Conservation (phyloP, 1,284 basidiomycete species). For the Cutaneotrichosporon cavernicola region DNA sequence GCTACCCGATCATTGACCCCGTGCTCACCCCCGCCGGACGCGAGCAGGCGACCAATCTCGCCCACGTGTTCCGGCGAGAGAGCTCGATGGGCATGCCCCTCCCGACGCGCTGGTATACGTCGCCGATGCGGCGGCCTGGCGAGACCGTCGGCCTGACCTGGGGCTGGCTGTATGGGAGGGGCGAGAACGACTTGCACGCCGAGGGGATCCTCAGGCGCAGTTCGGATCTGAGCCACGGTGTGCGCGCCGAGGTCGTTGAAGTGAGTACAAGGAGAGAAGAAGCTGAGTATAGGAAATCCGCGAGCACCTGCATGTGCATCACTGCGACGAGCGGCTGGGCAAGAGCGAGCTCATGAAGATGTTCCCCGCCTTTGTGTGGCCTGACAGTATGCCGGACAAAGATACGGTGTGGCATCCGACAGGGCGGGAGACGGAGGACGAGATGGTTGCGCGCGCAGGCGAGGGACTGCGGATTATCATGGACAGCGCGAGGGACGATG, state of each 20-base stretch:
- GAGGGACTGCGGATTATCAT: conserved; percentile 31
- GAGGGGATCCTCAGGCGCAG: conserved; percentile 3
- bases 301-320: conserved; percentile 41
- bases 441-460: conserved; percentile 32
- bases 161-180: conserved; percentile 30
- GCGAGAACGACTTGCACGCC: conserved; percentile 7
- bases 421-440: conserved; percentile 39
- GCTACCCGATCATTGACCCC: conserved; percentile 34
- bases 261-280: conserved; percentile 21
- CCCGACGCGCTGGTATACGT: conserved; percentile 35
- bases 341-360: conserved; percentile 21
- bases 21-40: conserved; percentile 30
- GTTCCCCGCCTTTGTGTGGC: conserved; percentile 34
- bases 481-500: conserved; percentile 22
- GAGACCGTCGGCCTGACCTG: conserved; percentile 41
- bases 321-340: conserved; percentile 32
- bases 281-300: conserved; percentile 32
- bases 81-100: conserved; percentile 32
- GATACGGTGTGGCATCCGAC: conserved; percentile 35
- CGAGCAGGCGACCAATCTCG: conserved; percentile 30
- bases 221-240: conserved; percentile 18
- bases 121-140: conserved; percentile 36
- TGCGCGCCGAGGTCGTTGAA: conserved; percentile 34
- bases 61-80: conserved; percentile 29
- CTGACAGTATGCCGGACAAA: conserved; percentile 26